Conservation (phyloP, 2,329 filamentous ascomycete species). For the Fusarium anthophilum region DNA sequence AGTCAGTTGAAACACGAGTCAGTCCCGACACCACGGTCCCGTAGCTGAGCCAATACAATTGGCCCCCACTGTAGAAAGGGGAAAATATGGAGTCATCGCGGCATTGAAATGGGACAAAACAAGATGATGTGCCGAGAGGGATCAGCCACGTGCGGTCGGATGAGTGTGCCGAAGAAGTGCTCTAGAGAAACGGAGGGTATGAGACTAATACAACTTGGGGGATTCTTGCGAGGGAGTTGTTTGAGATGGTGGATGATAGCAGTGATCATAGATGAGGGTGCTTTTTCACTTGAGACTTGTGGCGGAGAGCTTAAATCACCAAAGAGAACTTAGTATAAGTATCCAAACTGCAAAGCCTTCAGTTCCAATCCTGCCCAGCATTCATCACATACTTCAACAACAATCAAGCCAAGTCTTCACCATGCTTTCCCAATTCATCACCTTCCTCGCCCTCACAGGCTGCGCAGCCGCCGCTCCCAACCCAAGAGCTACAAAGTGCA, state of each 20-base stretch:
- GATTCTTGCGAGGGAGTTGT: not conserved
- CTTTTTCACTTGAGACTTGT: not conserved
- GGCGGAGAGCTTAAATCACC: not conserved
- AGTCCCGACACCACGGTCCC: not conserved
- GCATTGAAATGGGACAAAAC: not conserved
- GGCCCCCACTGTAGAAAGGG: not conserved
- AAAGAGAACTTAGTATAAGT: not conserved
- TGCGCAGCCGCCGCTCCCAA: not conserved
- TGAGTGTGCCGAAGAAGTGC: not conserved
- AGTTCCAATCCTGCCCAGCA: no score
- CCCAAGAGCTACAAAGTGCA: not conserved
- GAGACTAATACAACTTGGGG: not conserved
- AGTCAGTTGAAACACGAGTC: not conserved
- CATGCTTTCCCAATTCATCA: constrained; percentile 3
- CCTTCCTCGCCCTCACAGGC: not conserved
- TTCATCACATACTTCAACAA: no score
- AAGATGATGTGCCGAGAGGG: not conserved
- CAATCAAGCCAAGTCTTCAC: not conserved
- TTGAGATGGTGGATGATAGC: not conserved
- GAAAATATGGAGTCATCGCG: not conserved
- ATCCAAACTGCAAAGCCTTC: not conserved
- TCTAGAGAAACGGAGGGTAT: not conserved
- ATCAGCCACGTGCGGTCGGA: not conserved
- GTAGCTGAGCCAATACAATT: not conserved
- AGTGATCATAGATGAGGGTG: not conserved